A percentile compares a stretch with the other conserved stretches of the same genome.
Evolutionary conservation across 352 stramenopile species (phyloP).

Genomic region (Halophytophthora batemanensis): DNA sequence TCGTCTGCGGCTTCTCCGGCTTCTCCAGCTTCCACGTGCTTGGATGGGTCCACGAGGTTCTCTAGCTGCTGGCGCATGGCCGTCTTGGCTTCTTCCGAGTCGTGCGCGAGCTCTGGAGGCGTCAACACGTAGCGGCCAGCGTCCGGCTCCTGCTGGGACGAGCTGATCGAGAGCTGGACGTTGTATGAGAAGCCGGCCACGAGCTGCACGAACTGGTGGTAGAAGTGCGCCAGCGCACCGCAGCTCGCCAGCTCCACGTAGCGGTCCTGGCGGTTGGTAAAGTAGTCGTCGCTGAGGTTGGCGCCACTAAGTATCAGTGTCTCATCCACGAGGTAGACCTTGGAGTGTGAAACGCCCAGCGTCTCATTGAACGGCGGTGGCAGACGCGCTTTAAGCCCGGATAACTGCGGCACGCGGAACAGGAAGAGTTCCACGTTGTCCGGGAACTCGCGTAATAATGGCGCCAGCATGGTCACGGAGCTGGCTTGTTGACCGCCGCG

Average conservation of each 20-base stretch:
- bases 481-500: constrained; percentile 35
- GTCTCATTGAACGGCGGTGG: constrained; percentile 81
- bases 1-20: constrained; percentile 3
- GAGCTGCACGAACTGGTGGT: constrained; percentile 66
- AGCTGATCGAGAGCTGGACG: constrained; percentile 25
- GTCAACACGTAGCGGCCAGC: constrained; percentile 25
- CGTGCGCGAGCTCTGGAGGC: constrained; percentile 21
- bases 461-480: constrained; percentile 62
- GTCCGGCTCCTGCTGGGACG: background rate
- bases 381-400: constrained; percentile 49
- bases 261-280: constrained; percentile 78
- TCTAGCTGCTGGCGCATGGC: constrained; percentile 46
- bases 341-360: constrained; percentile 78
- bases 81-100: constrained; percentile 32
- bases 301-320: constrained; percentile 77
- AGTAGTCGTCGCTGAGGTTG: constrained; percentile 84
- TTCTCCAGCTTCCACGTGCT: constrained; percentile 11
- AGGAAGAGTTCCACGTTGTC: constrained; percentile 52
- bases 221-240: constrained; percentile 50
- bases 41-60: constrained; percentile 29
- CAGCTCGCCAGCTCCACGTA: constrained; percentile 68
- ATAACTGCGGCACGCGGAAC: constrained; percentile 74
- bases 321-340: constrained; percentile 83
- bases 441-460: constrained; percentile 45
- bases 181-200: constrained; percentile 44